A percentile compares a stretch with the other conserved stretches of the same genome.
These are phyloP conservation scores for Tetrapisispora taiwanensis DNA, from an alignment of 805 yeast species.

Conservation along the genomic window DNA sequence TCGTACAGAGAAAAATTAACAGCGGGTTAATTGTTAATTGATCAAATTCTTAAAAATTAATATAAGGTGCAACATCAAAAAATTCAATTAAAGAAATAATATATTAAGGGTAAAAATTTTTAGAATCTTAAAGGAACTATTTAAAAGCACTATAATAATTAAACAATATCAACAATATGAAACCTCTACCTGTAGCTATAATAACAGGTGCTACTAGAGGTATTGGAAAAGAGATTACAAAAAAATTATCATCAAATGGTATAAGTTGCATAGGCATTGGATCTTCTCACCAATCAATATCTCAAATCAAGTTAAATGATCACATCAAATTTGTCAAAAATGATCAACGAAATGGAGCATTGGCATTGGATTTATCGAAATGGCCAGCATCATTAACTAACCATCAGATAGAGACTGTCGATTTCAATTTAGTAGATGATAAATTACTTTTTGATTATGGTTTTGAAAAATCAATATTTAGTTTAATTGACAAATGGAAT, in stretches of 20 bases:
- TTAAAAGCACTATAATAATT: too few species aligned
- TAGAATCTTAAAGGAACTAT: too few species aligned
- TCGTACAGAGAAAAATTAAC: too few species aligned
- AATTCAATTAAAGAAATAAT: too few species aligned
- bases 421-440: slow-evolving; percentile 1
- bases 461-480: slow-evolving; percentile 4
- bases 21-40: too few species aligned
- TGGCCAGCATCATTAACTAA: slow-evolving; percentile 24
- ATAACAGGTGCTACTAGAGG: slow-evolving; percentile 38
- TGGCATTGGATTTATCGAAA: slow-evolving; percentile 19
- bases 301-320: slow-evolving; percentile 1
- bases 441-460: not conserved
- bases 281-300: slow-evolving; percentile 10
- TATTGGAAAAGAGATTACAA: slow-evolving; percentile 30
- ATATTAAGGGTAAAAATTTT: too few species aligned
- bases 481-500: slow-evolving; percentile 7
- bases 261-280: slow-evolving; percentile 22
- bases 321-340: slow-evolving; percentile 7
- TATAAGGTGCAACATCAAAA: too few species aligned
- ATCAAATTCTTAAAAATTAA: too few species aligned
- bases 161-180: not conserved
- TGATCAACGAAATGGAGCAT: slow-evolving; percentile 17
- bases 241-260: slow-evolving; percentile 21
- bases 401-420: slow-evolving; percentile 9
- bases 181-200: slow-evolving; percentile 20